Evolutionary conservation across 805 yeast genomes (phyloP).

Genomic region (Barnettozyma siamensis): DNA sequence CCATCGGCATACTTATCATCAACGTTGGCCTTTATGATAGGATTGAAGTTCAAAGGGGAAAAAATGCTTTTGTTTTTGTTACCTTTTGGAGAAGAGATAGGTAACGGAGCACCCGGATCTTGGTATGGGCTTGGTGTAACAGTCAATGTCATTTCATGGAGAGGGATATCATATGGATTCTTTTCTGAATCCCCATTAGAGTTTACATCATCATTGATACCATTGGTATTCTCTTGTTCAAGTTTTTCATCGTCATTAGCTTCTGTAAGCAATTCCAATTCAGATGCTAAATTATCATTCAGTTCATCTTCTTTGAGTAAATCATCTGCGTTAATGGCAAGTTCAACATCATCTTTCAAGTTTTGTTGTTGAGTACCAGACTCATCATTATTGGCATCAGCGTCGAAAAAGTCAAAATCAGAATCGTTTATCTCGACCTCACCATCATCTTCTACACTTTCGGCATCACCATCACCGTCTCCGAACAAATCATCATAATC

Average conservation of each 20-base stretch:
- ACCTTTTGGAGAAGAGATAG: conserved; percentile 45
- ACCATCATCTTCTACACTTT: conserved; percentile 25
- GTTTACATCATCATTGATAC: background rate
- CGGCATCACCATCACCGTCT: conserved; percentile 17
- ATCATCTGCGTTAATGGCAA: conserved; percentile 25
- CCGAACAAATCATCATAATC: conserved; percentile 30
- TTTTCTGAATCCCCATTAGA: background rate
- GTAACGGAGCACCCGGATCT: conserved; percentile 84
- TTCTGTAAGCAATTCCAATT: conserved; percentile 16
- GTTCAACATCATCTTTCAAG: conserved; percentile 20
- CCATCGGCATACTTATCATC: conserved; percentile 87
- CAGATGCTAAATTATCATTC: conserved; percentile 32
- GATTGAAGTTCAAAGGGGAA: conserved; percentile 79
- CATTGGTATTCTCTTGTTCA: too few relatives aligned
- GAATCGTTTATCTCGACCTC: conserved; percentile 23
- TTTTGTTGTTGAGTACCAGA: background rate
- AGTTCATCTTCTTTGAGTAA: conserved; percentile 27
- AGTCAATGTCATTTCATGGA: conserved; percentile 51
- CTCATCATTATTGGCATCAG: conserved; percentile 24
- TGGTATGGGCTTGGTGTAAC: conserved; percentile 50
- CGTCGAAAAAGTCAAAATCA: conserved; percentile 26
- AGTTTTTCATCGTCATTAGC: background rate
- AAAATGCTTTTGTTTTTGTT: conserved; percentile 53
- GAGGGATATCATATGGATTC: conserved; percentile 44
- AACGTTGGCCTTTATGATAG: conserved; percentile 65